Base-by-base conservation (phyloP, 1,284 basidiomycete species). In the Apiotrichum veenhuisii region DNA sequence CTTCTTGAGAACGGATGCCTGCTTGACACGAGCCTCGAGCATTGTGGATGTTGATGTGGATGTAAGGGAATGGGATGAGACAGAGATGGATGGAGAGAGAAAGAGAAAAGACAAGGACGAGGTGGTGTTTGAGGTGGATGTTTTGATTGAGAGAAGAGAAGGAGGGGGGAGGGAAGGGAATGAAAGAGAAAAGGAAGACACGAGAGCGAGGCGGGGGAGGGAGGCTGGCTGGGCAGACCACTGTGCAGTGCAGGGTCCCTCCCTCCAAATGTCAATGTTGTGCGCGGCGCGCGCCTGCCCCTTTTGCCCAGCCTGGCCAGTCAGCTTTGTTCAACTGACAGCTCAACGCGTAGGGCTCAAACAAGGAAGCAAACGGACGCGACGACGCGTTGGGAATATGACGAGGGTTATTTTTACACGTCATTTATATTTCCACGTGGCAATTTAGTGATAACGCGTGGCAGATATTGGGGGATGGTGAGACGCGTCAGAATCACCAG, bases 11-110 rank as follows among this genome's bases (percentile, higher is more conserved):
- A 86, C 84, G 8, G 84, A 85, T 1, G 91, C 91, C 77, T 91
- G 87, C 62, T 83, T 81, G 52, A 95, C 83, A 74, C 87, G 88
- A 22, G 91, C 91, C 86, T 94, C 91, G 64, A 94, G 83, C 91
- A 95, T 94, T 61, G 64, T 80, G 68, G 22, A 25, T 47, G 26
- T 34, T 38, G 27, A 30, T 38, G 34, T 41, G 14, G 43, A 30
- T 14, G 25, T 14, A 46, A 33, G 46, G 45, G 26, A 53, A 52
- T 37, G 38, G 41, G 18, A 42, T 25, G 46, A 38, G 34, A 47
- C 8, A n/a, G n/a, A 22, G 40, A 44, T 47, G 38, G 26, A 38
- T 43, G 23, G 51, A 41, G 48, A 26, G 27, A 14, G 20, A 50
- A n/a, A 23, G 27, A 20, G 40, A 22, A 41, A 26, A 18, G 25